Evolutionary conservation across 352 stramenopile genomes (phyloP).

Genomic region (Phytophthora megakarya): DNA sequence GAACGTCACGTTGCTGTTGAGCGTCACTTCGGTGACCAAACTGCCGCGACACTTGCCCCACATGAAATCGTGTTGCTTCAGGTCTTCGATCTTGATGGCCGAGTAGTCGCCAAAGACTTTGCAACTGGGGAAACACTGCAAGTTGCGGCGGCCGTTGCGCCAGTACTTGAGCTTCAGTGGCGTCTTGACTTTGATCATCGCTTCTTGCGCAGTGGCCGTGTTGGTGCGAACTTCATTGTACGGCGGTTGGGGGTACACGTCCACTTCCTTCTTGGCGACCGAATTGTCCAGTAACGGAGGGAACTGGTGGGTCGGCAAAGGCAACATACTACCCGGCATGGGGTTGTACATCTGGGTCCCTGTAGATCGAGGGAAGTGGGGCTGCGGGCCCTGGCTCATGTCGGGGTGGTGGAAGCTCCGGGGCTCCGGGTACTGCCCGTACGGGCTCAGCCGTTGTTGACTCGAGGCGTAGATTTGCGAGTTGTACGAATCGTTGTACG

Average conservation of each 20-base stretch:
- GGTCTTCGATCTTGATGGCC: constrained; percentile 87
- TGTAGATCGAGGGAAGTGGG: constrained; percentile 43
- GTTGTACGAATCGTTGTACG: constrained; percentile 44
- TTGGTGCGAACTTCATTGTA: constrained; percentile 18
- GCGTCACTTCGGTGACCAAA: constrained; percentile 80
- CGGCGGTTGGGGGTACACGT: constrained; percentile 31
- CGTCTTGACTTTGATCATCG: constrained; percentile 90
- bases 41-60: constrained; percentile 89
- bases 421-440: constrained; percentile 36
- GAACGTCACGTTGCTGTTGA: constrained; percentile 84
- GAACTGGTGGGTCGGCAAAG: constrained; percentile 54
- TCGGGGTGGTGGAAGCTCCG: constrained; percentile 33
- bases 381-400: constrained; percentile 24
- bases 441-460: constrained; percentile 27
- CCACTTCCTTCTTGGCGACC: constrained; percentile 47
- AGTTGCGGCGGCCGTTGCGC: constrained; percentile 89
- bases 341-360: constrained; percentile 33
- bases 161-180: constrained; percentile 89
- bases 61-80: constrained; percentile 92
- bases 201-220: constrained; percentile 58
- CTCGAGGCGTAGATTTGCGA: constrained; percentile 33
- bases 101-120: constrained; percentile 92
- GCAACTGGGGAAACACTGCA: constrained; percentile 90
- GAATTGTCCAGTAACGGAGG: constrained; percentile 55
- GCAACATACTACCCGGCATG: constrained; percentile 36